A percentile compares a stretch with the other conserved stretches of the same genome.
Conservation (phyloP, 2,329 filamentous ascomycete species). For the Grosmannia serpens region DNA sequence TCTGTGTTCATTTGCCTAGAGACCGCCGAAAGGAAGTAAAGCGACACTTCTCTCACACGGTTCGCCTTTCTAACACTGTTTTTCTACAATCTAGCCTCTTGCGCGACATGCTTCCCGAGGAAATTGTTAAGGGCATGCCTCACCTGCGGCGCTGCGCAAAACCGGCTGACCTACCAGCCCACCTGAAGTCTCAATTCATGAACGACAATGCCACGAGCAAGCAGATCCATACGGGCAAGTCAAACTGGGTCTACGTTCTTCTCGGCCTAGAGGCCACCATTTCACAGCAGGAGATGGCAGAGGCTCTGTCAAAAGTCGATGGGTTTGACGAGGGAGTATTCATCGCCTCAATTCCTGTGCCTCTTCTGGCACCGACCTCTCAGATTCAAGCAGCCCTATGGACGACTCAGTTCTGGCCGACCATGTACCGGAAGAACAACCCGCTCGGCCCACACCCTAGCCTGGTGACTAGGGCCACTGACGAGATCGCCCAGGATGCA, state of each 20-base stretch:
- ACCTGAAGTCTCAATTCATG: slow-evolving; percentile 51
- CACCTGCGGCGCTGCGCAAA: slow-evolving; percentile 71
- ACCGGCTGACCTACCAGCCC: slow-evolving; percentile 52
- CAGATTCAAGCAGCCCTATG: slow-evolving; percentile 63
- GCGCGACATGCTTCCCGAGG: slow-evolving; percentile 44
- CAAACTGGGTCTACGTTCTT: slow-evolving; percentile 48
- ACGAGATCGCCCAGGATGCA: slow-evolving; percentile 54
- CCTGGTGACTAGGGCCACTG: slow-evolving; percentile 57
- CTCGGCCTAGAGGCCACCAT: slow-evolving; percentile 41
- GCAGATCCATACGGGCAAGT: slow-evolving; percentile 47
- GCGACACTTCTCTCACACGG: no score
- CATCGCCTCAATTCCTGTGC: slow-evolving; percentile 55
- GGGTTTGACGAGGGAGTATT: slow-evolving; percentile 39
- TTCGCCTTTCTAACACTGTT: neutral
- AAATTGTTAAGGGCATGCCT: slow-evolving; percentile 52
- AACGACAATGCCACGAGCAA: slow-evolving; percentile 42
- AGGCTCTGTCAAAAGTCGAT: slow-evolving; percentile 35
- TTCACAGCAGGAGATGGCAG: slow-evolving; percentile 38
- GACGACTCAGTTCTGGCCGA: slow-evolving; percentile 71
- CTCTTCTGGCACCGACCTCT: slow-evolving; percentile 62
- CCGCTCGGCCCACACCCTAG: slow-evolving; percentile 75
- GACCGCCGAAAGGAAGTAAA: no score
- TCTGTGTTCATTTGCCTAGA: no score
- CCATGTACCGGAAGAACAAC: slow-evolving; percentile 77
- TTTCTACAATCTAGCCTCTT: slow-evolving; percentile 32